Percentiles rank a stretch among this genome's conserved stretches.
phyloP scores from a whole-genome alignment of 345 rosid genomes.

The Eucalyptus polybractea region DNA sequence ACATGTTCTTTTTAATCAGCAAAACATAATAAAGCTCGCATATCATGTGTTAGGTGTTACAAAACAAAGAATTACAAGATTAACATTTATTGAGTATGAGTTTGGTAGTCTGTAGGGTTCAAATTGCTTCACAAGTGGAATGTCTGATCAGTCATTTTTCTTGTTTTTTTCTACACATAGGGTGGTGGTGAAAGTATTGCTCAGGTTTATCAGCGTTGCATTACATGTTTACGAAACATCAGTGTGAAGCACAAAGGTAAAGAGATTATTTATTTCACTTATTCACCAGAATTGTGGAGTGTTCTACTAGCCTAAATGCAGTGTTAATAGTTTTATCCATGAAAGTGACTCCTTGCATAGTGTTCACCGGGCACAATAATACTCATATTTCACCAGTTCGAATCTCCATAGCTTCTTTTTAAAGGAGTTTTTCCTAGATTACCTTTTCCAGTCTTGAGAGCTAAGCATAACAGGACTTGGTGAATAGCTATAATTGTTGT shows the following conservation, averaged over 20 bases:
- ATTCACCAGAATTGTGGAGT: background rate
- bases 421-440: no score
- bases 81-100: background rate
- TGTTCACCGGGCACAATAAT: background rate
- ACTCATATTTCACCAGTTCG: background rate
- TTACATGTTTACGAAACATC: slow-evolving; percentile 51
- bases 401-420: background rate
- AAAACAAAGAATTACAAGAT: background rate
- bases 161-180: slow-evolving; percentile 11
- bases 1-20: background rate
- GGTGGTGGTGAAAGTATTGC: slow-evolving; percentile 96
- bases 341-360: background rate
- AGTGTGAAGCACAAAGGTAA: slow-evolving; percentile 54
- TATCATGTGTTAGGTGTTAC: background rate
- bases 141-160: background rate
- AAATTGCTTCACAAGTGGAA: background rate
- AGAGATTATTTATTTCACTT: background rate
- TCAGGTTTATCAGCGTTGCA: slow-evolving; percentile 55
- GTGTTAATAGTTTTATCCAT: background rate
- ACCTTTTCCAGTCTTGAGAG: no score
- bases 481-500: no score
- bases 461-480: no score
- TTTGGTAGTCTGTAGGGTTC: background rate
- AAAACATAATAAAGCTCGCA: background rate
- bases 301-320: background rate